phyloP scores from a whole-genome alignment of 2,329 filamentous ascomycete genomes.

The Aspergillus ochraceus region DNA sequence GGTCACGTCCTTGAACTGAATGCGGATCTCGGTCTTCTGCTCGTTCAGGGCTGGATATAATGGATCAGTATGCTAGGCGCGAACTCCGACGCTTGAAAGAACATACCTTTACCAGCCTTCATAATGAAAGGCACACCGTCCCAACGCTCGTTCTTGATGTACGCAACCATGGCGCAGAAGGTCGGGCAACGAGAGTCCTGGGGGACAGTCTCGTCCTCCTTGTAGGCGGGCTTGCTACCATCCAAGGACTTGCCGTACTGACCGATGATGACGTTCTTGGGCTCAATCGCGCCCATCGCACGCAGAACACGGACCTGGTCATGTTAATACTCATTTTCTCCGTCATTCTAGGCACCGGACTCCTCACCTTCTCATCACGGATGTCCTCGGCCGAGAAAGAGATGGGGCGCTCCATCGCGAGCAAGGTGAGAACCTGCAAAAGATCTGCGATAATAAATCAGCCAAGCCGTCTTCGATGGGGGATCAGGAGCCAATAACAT shows the following conservation, averaged over 20 bases:
- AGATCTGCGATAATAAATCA: conserved; percentile 58
- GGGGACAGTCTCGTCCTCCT: conserved; percentile 97
- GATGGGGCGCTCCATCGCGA: conserved; percentile 97
- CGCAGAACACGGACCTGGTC: conserved; percentile 78
- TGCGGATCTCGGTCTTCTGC: conserved; percentile 98
- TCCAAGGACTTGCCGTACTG: conserved; percentile 97
- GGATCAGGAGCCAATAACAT: conserved; percentile 28
- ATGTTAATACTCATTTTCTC: conserved; percentile 2
- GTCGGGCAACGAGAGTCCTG: conserved; percentile 97
- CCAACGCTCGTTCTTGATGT: conserved; percentile 99
- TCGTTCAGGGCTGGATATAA: conserved; percentile 74
- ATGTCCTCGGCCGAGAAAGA: conserved; percentile 98
- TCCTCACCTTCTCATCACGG: conserved; percentile 79
- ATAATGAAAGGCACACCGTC: conserved; percentile 98
- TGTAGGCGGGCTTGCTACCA: conserved; percentile 94
- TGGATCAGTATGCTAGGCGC: conserved; percentile 17
- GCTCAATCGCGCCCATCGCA: conserved; percentile 90
- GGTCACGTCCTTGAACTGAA: conserved; percentile 99
- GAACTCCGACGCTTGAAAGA: background rate
- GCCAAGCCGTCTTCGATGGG: background rate
- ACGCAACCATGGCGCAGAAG: conserved; percentile 94
- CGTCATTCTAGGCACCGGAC: background rate
- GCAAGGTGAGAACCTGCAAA: conserved; percentile 89
- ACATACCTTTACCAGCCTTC: conserved; percentile 84
- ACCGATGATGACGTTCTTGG: conserved; percentile 99